These are phyloP conservation scores for Suhomyces chickasaworum DNA, from an alignment of 1,139 yeast species.

Conservation along the genomic window DNA sequence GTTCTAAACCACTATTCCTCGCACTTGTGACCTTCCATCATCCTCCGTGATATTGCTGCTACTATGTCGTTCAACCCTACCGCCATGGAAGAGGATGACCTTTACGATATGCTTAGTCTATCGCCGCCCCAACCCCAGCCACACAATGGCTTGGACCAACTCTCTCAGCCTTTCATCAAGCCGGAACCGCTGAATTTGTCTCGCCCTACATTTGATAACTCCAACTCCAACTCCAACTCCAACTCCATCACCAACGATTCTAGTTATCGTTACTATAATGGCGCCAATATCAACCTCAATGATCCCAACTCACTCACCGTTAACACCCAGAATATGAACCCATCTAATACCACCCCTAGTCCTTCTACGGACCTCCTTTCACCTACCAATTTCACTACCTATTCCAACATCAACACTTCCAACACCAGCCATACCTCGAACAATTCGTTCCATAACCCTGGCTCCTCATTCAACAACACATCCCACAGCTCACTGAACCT, in stretches of 20 bases:
- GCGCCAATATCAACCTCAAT: conserved; percentile 5
- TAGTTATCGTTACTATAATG: background rate
- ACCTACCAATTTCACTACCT: conserved; percentile 12
- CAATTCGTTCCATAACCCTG: conserved; percentile 5
- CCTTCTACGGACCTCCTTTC: conserved; percentile 15
- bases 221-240: no score
- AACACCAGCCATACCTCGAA: conserved; percentile 4
- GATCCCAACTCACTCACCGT: conserved; percentile 1
- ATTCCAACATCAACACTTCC: conserved; percentile 5
- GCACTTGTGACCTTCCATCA: background rate
- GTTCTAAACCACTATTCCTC: background rate
- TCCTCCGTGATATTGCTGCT: background rate
- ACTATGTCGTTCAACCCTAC: conserved; percentile 6
- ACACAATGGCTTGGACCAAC: conserved; percentile 2
- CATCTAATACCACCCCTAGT: conserved; percentile 9
- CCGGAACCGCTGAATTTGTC: background rate
- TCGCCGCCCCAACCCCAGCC: conserved; percentile 13
- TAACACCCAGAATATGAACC: conserved; percentile 1
- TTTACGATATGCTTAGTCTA: conserved; percentile 17
- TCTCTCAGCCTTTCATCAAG: conserved; percentile 1
- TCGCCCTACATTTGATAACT: background rate
- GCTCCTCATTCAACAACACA: conserved; percentile 5
- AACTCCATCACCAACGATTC: background rate
- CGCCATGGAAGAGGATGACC: conserved; percentile 13
- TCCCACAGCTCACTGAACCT: conserved; percentile 10